A percentile compares a stretch with the other conserved stretches of the same genome.
These are phyloP conservation scores for Sclerotinia nivalis DNA, from an alignment of 2,329 filamentous ascomycete genomes.

Conservation along the genomic window DNA sequence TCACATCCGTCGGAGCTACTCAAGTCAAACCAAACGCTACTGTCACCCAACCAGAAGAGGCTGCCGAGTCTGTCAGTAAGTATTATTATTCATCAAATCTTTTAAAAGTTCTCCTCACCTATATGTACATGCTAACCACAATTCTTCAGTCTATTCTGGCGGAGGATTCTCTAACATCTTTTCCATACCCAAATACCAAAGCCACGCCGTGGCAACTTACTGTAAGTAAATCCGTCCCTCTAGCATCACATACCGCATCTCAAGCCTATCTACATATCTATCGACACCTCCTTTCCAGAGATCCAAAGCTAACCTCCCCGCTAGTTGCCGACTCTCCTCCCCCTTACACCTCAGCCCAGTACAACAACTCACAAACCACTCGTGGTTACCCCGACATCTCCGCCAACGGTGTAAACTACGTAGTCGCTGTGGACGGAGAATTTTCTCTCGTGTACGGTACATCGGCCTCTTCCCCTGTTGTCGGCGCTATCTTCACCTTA, in stretches of 20 bases:
- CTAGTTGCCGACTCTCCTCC: conserved; percentile 19
- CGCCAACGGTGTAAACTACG: conserved; percentile 47
- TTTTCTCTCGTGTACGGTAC: conserved; percentile 52
- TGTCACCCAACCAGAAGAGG: conserved; percentile 45
- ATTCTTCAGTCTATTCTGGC: conserved; percentile 67
- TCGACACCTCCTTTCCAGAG: conserved; percentile 32
- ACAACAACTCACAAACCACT: conserved; percentile 48
- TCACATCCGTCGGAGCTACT: conserved; percentile 56
- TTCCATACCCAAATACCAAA: conserved; percentile 51
- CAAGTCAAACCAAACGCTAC: conserved; percentile 45
- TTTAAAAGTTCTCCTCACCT: neutral
- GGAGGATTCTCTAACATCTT: conserved; percentile 66
- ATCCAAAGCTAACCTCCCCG: conserved; percentile 36
- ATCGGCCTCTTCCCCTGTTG: conserved; percentile 46
- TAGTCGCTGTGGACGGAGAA: conserved; percentile 47
- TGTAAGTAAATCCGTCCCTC: conserved; percentile 32
- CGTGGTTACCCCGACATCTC: conserved; percentile 52
- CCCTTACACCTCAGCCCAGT: conserved; percentile 44
- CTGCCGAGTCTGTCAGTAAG: conserved; percentile 45
- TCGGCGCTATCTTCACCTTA: conserved; percentile 54
- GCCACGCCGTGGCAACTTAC: conserved; percentile 34
- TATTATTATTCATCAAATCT: neutral
- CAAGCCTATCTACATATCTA: neutral
- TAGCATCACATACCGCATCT: neutral
- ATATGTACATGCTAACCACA: conserved; percentile 42